A percentile compares a stretch with the other conserved stretches of the same genome.
Evolutionary conservation across 2,329 filamentous ascomycete species (phyloP).

Genomic region (Venturia nashicola): DNA sequence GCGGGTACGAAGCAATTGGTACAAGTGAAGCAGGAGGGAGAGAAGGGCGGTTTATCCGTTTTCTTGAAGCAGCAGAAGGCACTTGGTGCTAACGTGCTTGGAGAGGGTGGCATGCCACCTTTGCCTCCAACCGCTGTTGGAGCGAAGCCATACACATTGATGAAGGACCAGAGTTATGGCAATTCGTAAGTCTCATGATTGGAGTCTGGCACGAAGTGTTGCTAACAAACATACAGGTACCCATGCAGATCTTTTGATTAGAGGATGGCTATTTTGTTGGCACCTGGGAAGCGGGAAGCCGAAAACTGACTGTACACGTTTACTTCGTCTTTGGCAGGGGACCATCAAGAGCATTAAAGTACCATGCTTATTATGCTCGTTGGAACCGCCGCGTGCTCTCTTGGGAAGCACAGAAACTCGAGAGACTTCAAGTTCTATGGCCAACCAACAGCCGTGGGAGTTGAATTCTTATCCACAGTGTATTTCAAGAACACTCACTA

Average conservation of each 20-base stretch:
- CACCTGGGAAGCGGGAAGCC: background rate
- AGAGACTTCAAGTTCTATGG: too few species aligned
- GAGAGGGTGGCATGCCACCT: slow-evolving; percentile 74
- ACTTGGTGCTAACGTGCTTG: slow-evolving; percentile 47
- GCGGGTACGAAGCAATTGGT: slow-evolving; percentile 64
- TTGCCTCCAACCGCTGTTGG: slow-evolving; percentile 47
- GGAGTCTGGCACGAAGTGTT: background rate
- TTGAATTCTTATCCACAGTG: too few species aligned
- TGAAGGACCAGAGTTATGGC: slow-evolving; percentile 58
- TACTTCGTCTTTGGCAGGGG: background rate
- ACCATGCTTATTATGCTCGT: too few species aligned
- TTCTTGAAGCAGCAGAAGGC: slow-evolving; percentile 57
- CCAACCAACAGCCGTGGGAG: too few species aligned
- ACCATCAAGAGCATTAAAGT: background rate
- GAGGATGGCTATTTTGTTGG: background rate
- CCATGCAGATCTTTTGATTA: slow-evolving; percentile 48
- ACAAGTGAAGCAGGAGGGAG: slow-evolving; percentile 60
- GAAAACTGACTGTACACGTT: background rate
- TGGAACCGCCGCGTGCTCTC: too few species aligned
- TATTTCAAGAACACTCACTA: too few species aligned
- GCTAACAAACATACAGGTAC: slow-evolving; percentile 34
- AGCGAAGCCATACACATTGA: slow-evolving; percentile 42
- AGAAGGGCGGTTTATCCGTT: slow-evolving; percentile 57
- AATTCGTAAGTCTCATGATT: slow-evolving; percentile 21
- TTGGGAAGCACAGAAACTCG: too few species aligned